Conservation (phyloP, 352 stramenopile species). For the Phytophthora tentaculata region DNA sequence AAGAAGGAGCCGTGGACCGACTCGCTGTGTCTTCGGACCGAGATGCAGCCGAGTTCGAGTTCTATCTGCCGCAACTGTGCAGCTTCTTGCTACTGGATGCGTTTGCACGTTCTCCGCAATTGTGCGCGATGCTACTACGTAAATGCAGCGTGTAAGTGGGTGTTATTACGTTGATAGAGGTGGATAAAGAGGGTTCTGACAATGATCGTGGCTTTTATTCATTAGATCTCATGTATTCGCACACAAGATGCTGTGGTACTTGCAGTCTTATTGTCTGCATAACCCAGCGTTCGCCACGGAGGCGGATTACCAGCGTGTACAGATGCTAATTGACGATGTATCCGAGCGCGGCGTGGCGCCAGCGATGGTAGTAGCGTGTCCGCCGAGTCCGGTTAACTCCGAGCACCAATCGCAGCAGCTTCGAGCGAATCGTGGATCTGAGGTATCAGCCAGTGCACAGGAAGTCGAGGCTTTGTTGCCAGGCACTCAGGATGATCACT, state of each 20-base stretch:
- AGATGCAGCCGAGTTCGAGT: conserved; percentile 76
- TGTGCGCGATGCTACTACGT: conserved; percentile 71
- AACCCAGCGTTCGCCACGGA: conserved; percentile 66
- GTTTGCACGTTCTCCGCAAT: conserved; percentile 68
- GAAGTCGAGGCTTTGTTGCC: conserved; percentile 64
- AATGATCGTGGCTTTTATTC: background rate
- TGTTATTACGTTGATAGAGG: background rate
- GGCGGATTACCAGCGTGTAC: conserved; percentile 60
- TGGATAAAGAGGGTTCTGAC: background rate
- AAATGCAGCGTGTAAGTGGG: conserved; percentile 75
- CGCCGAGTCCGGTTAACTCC: conserved; percentile 27
- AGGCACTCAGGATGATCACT: conserved; percentile 63
- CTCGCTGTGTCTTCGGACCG: conserved; percentile 59
- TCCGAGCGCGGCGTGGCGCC: conserved; percentile 57
- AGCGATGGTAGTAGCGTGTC: conserved; percentile 50
- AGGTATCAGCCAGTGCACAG: conserved; percentile 37
- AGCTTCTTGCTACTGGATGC: conserved; percentile 81
- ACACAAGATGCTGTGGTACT: conserved; percentile 87
- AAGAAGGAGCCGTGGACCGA: conserved; percentile 66
- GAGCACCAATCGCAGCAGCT: conserved; percentile 30
- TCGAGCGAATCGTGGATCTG: conserved; percentile 24
- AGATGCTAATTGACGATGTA: conserved; percentile 86
- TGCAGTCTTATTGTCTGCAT: conserved; percentile 78
- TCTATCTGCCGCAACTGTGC: conserved; percentile 86
- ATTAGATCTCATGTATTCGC: conserved; percentile 83